Conservation (phyloP, 805 yeast species). For the Ascoidea asiatica region DNA sequence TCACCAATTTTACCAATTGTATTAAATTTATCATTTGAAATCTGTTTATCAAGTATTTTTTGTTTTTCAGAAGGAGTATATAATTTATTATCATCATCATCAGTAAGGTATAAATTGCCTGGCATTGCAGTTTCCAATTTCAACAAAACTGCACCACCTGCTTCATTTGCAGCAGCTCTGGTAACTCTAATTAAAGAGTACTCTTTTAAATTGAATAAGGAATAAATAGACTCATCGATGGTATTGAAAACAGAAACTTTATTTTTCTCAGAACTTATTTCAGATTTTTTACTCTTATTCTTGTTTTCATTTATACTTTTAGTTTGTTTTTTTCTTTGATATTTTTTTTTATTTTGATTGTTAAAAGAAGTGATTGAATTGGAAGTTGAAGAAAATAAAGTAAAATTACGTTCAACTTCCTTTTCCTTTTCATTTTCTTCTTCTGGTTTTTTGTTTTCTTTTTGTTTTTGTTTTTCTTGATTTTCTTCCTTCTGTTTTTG, state of each 20-base stretch:
- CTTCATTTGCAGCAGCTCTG: slow-evolving; percentile 37
- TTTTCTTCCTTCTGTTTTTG: no score
- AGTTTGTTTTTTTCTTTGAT: not conserved
- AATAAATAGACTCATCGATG: slow-evolving; percentile 31
- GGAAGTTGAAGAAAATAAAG: slow-evolving; percentile 12
- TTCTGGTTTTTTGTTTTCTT: no score
- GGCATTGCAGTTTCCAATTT: slow-evolving; percentile 43
- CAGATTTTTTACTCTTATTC: no score
- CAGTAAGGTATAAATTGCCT: slow-evolving; percentile 35
- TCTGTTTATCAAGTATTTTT: slow-evolving; percentile 4
- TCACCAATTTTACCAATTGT: slow-evolving; percentile 21
- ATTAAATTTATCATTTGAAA: slow-evolving; percentile 4
- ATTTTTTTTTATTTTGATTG: slow-evolving; percentile 16
- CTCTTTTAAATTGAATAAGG: slow-evolving; percentile 25
- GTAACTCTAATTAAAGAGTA: slow-evolving; percentile 38
- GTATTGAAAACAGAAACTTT: slow-evolving; percentile 24
- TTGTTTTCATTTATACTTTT: no score
- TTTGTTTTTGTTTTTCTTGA: no score
- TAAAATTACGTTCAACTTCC: no score
- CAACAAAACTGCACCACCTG: slow-evolving; percentile 35
- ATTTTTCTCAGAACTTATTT: no score
- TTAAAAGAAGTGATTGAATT: slow-evolving; percentile 24
- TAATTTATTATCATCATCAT: slow-evolving; percentile 24
- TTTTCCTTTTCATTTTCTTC: not conserved
- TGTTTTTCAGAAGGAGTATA: slow-evolving; percentile 10